Evolutionary conservation across 1,284 basidiomycete species (phyloP), one percentile per base, ranked within the genome.

Genomic region (Pseudozyma flocculosa): DNA sequence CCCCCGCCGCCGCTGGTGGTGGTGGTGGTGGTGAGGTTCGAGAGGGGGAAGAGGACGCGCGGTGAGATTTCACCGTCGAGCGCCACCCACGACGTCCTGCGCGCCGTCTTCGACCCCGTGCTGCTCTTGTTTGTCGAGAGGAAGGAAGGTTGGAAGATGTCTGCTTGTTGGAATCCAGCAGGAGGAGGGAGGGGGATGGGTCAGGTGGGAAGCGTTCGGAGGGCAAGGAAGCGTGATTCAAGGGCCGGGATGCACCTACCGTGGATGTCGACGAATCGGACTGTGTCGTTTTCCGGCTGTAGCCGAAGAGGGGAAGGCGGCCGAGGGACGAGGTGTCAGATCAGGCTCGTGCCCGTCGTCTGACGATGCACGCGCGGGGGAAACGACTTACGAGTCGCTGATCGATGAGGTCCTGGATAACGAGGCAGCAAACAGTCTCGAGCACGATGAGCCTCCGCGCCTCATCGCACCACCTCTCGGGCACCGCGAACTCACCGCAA

Each of bases 401-500:
- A 4, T 34, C 32, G 10, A 34, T 4, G 7, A 34, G 3, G 15
- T 34, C 32, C 32, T 34, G 15, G n/a, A n/a, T n/a, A n/a, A n/a
- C n/a, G n/a, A n/a, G n/a, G n/a, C n/a, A n/a, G n/a, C n/a, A n/a
- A n/a, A n/a, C n/a, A n/a, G n/a, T n/a, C n/a, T n/a, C n/a, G n/a
- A n/a, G n/a, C n/a, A n/a, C n/a, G n/a, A n/a, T n/a, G n/a, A n/a
- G n/a, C n/a, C n/a, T n/a, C n/a, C n/a, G n/a, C n/a, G n/a, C n/a
- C n/a, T n/a, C n/a, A n/a, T n/a, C n/a, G n/a, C n/a, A n/a, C n/a
- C n/a, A n/a, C n/a, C n/a, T n/a, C n/a, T n/a, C n/a, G n/a, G n/a
- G n/a, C n/a, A n/a, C n/a, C n/a, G n/a, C n/a, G n/a, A n/a, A 40
- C 41, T 43, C 41, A 43, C 41, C 23, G 15, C 21, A 18, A 43